Evolutionary conservation across 345 rosid genomes (phyloP).

Genomic region (Syzygium aromaticum): DNA sequence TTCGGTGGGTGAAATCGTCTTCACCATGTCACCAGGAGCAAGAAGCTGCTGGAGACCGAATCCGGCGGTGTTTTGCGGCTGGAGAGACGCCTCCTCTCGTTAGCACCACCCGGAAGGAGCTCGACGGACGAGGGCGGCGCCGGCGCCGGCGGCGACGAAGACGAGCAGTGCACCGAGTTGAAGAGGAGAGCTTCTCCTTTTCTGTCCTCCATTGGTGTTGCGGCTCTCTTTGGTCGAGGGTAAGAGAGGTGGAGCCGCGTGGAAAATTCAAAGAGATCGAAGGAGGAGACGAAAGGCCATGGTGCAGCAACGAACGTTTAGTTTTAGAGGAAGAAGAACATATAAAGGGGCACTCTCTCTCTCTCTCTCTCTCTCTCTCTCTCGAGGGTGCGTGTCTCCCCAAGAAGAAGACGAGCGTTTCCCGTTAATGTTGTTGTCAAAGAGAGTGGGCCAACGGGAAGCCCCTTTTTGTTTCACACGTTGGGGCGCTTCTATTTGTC

Average conservation of each 20-base stretch:
- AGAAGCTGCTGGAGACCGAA: neutral
- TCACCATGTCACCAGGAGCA: neutral
- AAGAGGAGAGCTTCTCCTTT: neutral
- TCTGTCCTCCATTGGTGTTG: neutral
- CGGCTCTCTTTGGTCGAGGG: neutral
- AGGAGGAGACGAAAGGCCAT: neutral
- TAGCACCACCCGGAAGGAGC: neutral
- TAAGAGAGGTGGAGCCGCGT: neutral
- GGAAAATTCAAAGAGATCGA: neutral
- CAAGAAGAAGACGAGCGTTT: constrained; percentile 27
- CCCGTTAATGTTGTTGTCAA: constrained; percentile 25
- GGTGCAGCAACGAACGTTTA: neutral
- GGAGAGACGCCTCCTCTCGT: neutral
- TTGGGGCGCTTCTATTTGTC: constrained; percentile 11
- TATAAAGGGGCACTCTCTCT: neutral
- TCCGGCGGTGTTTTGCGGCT: neutral
- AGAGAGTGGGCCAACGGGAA: constrained; percentile 6
- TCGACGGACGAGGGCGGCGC: neutral
- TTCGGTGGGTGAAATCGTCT: constrained; percentile 2
- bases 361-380: too few species aligned
- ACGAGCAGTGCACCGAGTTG: neutral
- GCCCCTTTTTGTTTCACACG: constrained; percentile 26
- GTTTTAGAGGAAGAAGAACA: neutral
- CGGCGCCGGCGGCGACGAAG: neutral
- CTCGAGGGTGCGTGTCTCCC: constrained; percentile 10